Base-by-base conservation (phyloP, 2,329 filamentous ascomycete species). In the Thielaviopsis ethacetica region DNA sequence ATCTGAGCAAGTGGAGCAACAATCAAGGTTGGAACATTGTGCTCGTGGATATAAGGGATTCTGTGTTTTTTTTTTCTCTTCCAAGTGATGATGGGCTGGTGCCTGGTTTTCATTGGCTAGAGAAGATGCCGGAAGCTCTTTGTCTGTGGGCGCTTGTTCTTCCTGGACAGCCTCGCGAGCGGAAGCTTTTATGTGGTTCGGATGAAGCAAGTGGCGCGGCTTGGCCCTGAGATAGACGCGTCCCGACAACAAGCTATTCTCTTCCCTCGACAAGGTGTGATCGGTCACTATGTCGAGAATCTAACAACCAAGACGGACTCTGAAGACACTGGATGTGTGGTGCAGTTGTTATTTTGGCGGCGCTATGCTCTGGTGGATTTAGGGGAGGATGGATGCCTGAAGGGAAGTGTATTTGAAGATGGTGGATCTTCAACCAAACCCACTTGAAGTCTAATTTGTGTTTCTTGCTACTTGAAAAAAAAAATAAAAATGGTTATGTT, bases 1-100 rank as follows among this genome's bases (percentile, higher is more conserved):
- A 74, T 74, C 78, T 81, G 75, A 79, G 75, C 69, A 62, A 60
- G 58, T 56, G 41, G 58, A 56, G 52, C 58, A 50, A 52, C 26
- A 41, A 34, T 30, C 49, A 41, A 56, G 49, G 26, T 44, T 47
- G 38, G 57, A 47, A 53, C 12, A 55, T 15, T 52, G 50, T 52
- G 4, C 13, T 24, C n/a, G 13, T n/a, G 38, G 38, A n/a, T 10
- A 4, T 17, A 5, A 10, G 38, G 38, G 15, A 17, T 15, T 44
- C 15, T 44, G 38, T 44, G 12, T 3, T 3, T 13, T 10, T 41
- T 44, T 44, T n/a, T 15, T 13, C 24, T 52, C 21, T 24, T 52
- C 10, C 5, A 34, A 34, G 30, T 34, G 30, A 34, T 34, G 30
- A 34, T 34, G 30, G 30, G 30, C 30, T 34, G 5, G 10, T 34